Percentiles rank a stretch among this genome's conserved stretches.
phyloP scores from a whole-genome alignment of 371 early-diverging fungal species.

The Mucor saturninus region DNA sequence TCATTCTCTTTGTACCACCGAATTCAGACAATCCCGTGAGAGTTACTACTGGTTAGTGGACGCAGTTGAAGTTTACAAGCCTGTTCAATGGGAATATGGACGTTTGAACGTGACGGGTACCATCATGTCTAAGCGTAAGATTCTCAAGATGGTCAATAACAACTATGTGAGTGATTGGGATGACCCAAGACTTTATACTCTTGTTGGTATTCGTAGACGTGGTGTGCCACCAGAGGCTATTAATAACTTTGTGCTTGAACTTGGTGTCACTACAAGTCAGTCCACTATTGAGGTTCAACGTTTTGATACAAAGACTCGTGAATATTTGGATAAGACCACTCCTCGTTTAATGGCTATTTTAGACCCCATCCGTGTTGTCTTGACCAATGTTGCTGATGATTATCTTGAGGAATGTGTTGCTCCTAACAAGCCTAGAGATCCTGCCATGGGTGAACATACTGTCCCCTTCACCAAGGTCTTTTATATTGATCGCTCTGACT shows the following conservation, averaged over 20 bases:
- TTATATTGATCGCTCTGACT: constrained; percentile 96
- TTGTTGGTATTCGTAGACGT: constrained; percentile 96
- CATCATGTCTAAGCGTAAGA: constrained; percentile 98
- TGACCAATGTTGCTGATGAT: constrained; percentile 86
- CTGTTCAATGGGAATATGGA: constrained; percentile 99
- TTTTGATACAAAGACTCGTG: constrained; percentile 95
- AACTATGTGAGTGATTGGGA: constrained; percentile 91
- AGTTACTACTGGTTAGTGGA: constrained; percentile 99
- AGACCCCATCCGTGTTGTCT: constrained; percentile 88
- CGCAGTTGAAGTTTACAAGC: constrained; percentile 98
- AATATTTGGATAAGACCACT: constrained; percentile 90
- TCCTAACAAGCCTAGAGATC: constrained; percentile 88
- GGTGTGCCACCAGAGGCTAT: constrained; percentile 99
- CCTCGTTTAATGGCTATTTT: constrained; percentile 93
- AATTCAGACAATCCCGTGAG: constrained; percentile 94
- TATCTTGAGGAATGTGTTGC: constrained; percentile 75
- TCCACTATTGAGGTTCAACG: constrained; percentile 91
- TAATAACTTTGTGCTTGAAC: constrained; percentile 96
- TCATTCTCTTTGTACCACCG: constrained; percentile 99
- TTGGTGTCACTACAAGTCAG: constrained; percentile 90
- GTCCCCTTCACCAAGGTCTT: constrained; percentile 89
- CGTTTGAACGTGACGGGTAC: constrained; percentile 97
- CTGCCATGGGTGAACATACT: constrained; percentile 79
- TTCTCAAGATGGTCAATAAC: constrained; percentile 88
- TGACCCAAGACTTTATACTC: constrained; percentile 98